Percentiles rank a stretch among this genome's conserved stretches.
These are phyloP conservation scores for Populus euphratica DNA, from an alignment of 345 rosid genomes.

Conservation along the genomic window DNA sequence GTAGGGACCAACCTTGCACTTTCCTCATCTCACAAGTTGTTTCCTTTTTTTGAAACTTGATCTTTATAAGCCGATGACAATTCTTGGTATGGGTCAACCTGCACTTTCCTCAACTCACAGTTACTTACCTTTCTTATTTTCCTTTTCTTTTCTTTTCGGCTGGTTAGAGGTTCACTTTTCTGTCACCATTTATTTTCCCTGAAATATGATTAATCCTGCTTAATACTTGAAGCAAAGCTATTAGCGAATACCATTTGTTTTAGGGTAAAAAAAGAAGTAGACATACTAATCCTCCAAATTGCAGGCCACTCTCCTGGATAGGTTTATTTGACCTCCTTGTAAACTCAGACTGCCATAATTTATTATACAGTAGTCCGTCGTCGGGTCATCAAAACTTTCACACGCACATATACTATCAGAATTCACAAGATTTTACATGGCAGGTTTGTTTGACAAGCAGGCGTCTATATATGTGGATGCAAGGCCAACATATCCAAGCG, in stretches of 20 bases:
- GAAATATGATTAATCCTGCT: neutral
- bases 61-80: too few species aligned
- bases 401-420: neutral
- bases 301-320: neutral
- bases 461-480: slow-evolving; percentile 48
- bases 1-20: too few species aligned
- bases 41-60: too few species aligned
- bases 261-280: neutral
- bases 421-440: slow-evolving; percentile 31
- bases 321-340: neutral
- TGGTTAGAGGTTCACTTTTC: neutral
- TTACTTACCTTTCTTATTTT: too few species aligned
- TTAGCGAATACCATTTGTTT: neutral
- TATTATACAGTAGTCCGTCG: too few species aligned
- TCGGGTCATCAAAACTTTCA: neutral
- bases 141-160: neutral
- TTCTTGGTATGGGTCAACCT: too few species aligned
- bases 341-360: too few species aligned
- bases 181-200: neutral
- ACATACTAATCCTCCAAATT: neutral
- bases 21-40: too few species aligned
- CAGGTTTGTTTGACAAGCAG: slow-evolving; percentile 57
- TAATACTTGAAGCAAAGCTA: neutral
- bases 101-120: too few species aligned
- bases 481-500: slow-evolving; percentile 48